Conservation (phyloP, 2,329 filamentous ascomycete genomes). For the Pseudogymnoascus sp. region DNA sequence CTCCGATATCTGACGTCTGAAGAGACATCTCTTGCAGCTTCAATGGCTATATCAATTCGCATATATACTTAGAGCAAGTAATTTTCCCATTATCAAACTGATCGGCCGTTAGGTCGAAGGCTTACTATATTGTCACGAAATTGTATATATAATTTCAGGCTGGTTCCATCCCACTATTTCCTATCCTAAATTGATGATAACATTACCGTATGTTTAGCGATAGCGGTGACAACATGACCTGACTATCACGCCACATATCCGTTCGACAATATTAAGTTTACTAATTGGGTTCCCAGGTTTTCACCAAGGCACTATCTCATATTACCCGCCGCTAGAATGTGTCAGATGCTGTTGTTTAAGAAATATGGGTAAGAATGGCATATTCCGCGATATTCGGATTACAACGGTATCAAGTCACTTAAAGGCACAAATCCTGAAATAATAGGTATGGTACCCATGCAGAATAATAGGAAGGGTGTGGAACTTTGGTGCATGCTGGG, state of each 20-base stretch:
- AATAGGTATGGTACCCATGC: not conserved
- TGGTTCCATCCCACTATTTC: not conserved
- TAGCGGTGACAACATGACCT: not conserved
- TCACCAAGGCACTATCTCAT: not conserved
- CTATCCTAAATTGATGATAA: not conserved
- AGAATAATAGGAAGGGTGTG: not conserved
- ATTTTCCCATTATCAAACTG: not conserved
- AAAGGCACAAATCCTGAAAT: not conserved
- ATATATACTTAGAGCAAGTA: not conserved
- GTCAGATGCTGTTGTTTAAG: not conserved
- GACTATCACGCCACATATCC: not conserved
- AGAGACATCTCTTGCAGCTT: not conserved
- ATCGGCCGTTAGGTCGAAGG: not conserved
- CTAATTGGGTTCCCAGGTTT: not conserved
- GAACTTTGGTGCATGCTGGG: not conserved
- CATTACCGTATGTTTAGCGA: not conserved
- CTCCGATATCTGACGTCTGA: not conserved
- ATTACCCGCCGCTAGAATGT: conserved; percentile 4
- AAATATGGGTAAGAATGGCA: not conserved
- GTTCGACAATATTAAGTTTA: not conserved
- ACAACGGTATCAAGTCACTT: not conserved
- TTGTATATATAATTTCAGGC: not conserved
- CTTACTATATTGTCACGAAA: not conserved
- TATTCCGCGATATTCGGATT: not conserved
- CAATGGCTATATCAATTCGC: not conserved